Base-by-base conservation (phyloP, 371 early-diverging fungal genomes). In the Circinella umbellata region DNA sequence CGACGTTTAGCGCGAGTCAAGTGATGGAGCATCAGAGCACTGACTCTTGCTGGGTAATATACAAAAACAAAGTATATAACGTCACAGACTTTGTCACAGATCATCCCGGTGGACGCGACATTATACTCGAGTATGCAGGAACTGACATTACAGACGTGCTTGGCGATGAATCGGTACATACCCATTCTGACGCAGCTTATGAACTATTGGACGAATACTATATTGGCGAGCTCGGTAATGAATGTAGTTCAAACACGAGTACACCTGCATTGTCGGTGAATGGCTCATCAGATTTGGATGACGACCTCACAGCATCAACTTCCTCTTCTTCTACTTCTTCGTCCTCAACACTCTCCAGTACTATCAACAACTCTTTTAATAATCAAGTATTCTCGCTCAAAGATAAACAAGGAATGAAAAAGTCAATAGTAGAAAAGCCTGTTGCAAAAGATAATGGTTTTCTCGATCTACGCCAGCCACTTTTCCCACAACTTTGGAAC, bases 401-500 rank as follows among this genome's bases (percentile, higher is more conserved):
- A 11, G 42, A 42, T 11, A 42, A 42, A 42, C 42, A 42, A 42
- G 9, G 11, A 11, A 9, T 42, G 42, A 42, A 42, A 42, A 42
- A 42, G 42, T 9, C 42, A 42, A 42, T 11, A 9, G 27, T 27
- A 27, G 11, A 47, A 47, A 8, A 51, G 59, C 38, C 63, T 34
- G 49, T 1, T 54, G 63, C 48, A 17, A 53, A 71, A 3, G 76
- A 81, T 67, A 84, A 88, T n/a, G 73, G 86, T 60, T 97, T 98
- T 74, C 80, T 98, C 71, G 96, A 98, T 79, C 79, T 94, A 53
- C 77, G 77, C 70, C 86, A 92, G 71, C 95, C 98, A 8, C 84
- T 98, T 72, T 89, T 98, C 51, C 76, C 81, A 67, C 98, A 98
- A 76, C 87, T 98, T 73, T 92, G 91, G 88, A 77, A 81, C 64